Conservation (phyloP, 1,284 basidiomycete genomes). For the Rhodotorula sp. region DNA sequence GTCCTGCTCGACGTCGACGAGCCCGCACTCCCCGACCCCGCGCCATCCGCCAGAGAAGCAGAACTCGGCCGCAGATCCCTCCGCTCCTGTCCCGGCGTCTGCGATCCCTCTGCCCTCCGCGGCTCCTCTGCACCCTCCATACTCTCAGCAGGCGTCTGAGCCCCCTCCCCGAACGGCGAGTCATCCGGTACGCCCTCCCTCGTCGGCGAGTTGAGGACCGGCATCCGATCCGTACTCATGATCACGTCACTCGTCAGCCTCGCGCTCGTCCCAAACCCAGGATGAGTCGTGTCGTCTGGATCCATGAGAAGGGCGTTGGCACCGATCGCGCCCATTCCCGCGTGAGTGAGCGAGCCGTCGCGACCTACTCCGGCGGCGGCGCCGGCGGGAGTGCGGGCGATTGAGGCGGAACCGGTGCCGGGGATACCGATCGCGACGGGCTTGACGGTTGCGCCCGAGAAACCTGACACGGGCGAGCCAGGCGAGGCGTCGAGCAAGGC, state of each 20-base stretch:
- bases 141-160: background rate
- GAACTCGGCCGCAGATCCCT: background rate
- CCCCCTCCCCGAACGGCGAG: conserved; percentile 21
- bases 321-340: conserved; percentile 26
- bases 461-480: background rate
- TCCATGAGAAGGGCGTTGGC: conserved; percentile 19
- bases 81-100: background rate
- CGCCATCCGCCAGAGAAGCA: background rate
- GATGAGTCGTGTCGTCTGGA: conserved; percentile 40
- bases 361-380: conserved; percentile 1
- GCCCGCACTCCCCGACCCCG: background rate
- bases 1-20: background rate
- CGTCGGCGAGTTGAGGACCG: conserved; percentile 30
- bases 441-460: conserved; percentile 4
- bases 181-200: conserved; percentile 14
- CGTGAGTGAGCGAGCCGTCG: conserved; percentile 16
- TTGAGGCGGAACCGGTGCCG: background rate
- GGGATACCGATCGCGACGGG: conserved; percentile 29
- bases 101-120: background rate
- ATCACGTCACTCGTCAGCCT: conserved; percentile 37
- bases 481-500: background rate
- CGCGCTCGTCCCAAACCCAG: conserved; percentile 26
- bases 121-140: background rate
- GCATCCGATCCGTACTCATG: conserved; percentile 37
- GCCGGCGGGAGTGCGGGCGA: conserved; percentile 4